phyloP scores from a whole-genome alignment of 2,329 filamentous ascomycete species.

The Dendrostoma leiphaemia region DNA sequence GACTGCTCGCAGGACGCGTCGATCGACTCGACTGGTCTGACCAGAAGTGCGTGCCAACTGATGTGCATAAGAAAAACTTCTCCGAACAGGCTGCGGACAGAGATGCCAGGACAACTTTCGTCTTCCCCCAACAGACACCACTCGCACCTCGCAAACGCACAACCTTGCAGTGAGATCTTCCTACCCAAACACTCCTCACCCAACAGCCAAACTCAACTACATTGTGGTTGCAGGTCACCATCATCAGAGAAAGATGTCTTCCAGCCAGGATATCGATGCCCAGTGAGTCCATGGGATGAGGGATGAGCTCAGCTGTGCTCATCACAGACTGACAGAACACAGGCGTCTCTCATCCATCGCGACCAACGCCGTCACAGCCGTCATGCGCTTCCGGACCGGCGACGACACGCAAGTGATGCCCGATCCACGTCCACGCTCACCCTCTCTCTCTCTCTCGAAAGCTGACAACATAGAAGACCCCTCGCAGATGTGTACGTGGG shows the following conservation, averaged over 20 bases:
- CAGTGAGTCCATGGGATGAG: not conserved
- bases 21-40: no score
- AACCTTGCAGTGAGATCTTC: not conserved
- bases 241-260: not conserved
- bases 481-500: not conserved
- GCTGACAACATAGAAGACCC: not conserved
- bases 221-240: no score
- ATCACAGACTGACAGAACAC: not conserved
- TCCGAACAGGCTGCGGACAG: no score
- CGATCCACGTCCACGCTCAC: no score
- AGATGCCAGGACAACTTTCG: no score
- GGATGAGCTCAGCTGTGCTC: no score
- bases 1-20: no score
- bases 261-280: not conserved
- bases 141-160: not conserved
- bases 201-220: not conserved
- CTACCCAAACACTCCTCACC: not conserved
- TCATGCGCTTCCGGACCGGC: not conserved
- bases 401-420: not conserved
- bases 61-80: no score
- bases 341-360: slow-evolving; percentile 5
- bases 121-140: no score
- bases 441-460: not conserved
- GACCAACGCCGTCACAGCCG: not conserved
- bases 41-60: no score